Percentiles rank a stretch among this genome's conserved stretches.
Evolutionary conservation across 106 monocot genomes (phyloP).

Genomic region (Gastrodia elata): DNA sequence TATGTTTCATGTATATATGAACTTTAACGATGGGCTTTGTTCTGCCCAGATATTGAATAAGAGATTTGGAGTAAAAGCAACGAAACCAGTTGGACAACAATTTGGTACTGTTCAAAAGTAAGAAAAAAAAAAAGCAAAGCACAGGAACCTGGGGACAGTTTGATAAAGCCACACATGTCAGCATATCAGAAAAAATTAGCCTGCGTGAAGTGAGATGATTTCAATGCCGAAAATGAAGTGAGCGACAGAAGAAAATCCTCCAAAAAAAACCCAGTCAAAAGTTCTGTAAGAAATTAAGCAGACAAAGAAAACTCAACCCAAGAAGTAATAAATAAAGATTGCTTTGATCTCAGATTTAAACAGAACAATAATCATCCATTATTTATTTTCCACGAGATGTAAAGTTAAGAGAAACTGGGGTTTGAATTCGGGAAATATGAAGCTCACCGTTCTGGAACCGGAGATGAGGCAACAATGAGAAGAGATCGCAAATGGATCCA

Average conservation of each 20-base stretch:
- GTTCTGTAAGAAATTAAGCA: not conserved
- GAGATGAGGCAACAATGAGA: conserved; percentile 44
- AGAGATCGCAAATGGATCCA: conserved; percentile 62
- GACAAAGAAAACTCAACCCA: not conserved
- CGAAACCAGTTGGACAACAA: not conserved
- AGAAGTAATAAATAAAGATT: not conserved
- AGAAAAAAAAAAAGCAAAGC: not conserved
- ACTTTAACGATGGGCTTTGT: not conserved
- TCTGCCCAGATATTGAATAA: not conserved
- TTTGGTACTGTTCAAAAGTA: no score
- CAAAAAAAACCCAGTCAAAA: not conserved
- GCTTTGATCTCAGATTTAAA: not conserved
- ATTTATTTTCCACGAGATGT: not conserved
- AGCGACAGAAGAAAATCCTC: not conserved
- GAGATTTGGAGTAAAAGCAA: not conserved
- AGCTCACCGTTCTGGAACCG: conserved; percentile 41
- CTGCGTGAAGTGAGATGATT: not conserved
- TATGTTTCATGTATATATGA: not conserved
- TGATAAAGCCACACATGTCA: not conserved
- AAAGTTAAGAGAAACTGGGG: not conserved
- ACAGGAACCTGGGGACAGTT: not conserved
- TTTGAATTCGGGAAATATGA: not conserved
- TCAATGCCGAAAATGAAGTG: not conserved
- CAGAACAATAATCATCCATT: not conserved
- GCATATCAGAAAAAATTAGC: not conserved